Evolutionary conservation across 2,329 filamentous ascomycete genomes (phyloP).

Genomic region (Pseudogymnoascus sp.): DNA sequence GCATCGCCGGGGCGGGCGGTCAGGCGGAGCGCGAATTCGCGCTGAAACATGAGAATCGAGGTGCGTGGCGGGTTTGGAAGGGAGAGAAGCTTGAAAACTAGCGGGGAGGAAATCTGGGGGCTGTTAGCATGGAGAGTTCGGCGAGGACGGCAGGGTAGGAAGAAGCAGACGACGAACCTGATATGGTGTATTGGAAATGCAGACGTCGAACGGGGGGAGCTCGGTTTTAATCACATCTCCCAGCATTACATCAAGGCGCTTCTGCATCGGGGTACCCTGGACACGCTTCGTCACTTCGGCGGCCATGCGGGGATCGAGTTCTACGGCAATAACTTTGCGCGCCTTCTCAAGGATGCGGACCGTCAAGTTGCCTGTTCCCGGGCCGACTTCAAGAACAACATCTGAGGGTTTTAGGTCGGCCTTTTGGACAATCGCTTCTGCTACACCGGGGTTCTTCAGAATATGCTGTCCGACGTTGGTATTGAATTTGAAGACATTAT

Average conservation of each 20-base stretch:
- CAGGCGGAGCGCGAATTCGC: slow-evolving; percentile 85
- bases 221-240: slow-evolving; percentile 89
- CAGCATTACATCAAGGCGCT: slow-evolving; percentile 77
- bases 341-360: slow-evolving; percentile 82
- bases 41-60: slow-evolving; percentile 92
- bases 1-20: slow-evolving; percentile 83
- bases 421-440: slow-evolving; percentile 77
- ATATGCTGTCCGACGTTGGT: slow-evolving; percentile 82
- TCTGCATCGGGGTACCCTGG: slow-evolving; percentile 77
- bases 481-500: slow-evolving; percentile 97
- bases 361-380: slow-evolving; percentile 83
- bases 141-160: background rate
- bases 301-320: slow-evolving; percentile 93
- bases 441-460: slow-evolving; percentile 83
- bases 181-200: slow-evolving; percentile 63
- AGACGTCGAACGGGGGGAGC: slow-evolving; percentile 68
- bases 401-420: slow-evolving; percentile 85
- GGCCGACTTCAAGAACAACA: slow-evolving; percentile 85
- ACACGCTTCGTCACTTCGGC: slow-evolving; percentile 92
- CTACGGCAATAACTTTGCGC: slow-evolving; percentile 74
- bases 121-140: slow-evolving; percentile 16
- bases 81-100: slow-evolving; percentile 80
- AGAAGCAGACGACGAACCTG: slow-evolving; percentile 38
- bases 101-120: slow-evolving; percentile 71
- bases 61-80: slow-evolving; percentile 73